Evolutionary conservation across 1,139 yeast species (phyloP).

Genomic region (Suhomyces guaymorum): DNA sequence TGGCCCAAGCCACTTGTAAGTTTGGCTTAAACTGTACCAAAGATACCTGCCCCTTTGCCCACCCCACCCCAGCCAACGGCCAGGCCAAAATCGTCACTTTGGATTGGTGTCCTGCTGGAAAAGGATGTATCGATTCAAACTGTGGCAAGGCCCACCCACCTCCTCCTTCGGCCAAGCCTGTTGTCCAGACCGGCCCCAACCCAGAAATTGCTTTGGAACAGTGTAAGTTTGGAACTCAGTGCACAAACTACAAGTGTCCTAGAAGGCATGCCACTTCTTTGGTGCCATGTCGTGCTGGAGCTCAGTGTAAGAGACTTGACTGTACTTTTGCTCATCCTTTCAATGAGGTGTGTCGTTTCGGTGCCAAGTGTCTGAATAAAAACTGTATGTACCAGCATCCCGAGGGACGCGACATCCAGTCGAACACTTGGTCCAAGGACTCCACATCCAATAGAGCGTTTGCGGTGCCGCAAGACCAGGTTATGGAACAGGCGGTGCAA

Average conservation of each 20-base stretch:
- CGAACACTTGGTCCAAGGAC: conserved; percentile 49
- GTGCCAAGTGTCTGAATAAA: conserved; percentile 66
- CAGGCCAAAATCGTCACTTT: conserved; percentile 65
- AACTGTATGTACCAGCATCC: conserved; percentile 79
- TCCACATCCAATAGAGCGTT: conserved; percentile 55
- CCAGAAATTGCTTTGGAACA: conserved; percentile 65
- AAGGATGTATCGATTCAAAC: conserved; percentile 56
- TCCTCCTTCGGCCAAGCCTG: conserved; percentile 45
- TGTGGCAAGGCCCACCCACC: conserved; percentile 86
- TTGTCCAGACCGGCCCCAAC: conserved; percentile 25
- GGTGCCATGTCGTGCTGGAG: conserved; percentile 79
- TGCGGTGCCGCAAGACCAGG: conserved; percentile 78
- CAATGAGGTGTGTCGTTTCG: conserved; percentile 77
- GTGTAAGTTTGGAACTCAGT: conserved; percentile 73
- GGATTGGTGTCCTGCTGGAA: conserved; percentile 78
- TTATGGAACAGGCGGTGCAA: conserved; percentile 68
- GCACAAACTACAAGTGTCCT: conserved; percentile 77
- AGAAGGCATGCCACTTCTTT: conserved; percentile 79
- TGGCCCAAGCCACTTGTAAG: conserved; percentile 57
- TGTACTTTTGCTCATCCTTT: conserved; percentile 83
- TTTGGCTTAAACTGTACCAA: conserved; percentile 75
- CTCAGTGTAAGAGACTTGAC: conserved; percentile 72
- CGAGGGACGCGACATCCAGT: conserved; percentile 55
- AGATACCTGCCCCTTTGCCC: conserved; percentile 83
- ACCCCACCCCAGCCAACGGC: conserved; percentile 83